A percentile compares a stretch with the other conserved stretches of the same genome.
These are phyloP conservation scores for Pholiota adiposa DNA, from an alignment of 1,284 basidiomycete genomes.

Conservation along the genomic window DNA sequence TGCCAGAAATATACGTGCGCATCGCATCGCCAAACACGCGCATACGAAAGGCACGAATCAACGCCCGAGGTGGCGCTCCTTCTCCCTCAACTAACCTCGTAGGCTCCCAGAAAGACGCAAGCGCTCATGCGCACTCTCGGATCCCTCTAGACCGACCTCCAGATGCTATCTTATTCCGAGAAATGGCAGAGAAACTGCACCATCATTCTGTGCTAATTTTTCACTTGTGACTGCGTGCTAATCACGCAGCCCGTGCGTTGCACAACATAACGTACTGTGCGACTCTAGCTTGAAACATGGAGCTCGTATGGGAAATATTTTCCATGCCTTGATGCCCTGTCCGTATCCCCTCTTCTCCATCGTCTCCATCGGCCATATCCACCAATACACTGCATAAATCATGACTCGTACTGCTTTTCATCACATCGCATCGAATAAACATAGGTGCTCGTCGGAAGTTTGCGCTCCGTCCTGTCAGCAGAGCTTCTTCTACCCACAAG, in stretches of 20 bases:
- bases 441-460: no score
- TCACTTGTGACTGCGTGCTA: constrained; percentile 3
- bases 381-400: not conserved
- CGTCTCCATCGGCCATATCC: not conserved
- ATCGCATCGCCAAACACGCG: not conserved
- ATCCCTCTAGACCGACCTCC: no score
- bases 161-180: not conserved
- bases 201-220: constrained; percentile 1
- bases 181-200: not conserved
- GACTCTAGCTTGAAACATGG: constrained; percentile 14
- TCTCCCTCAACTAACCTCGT: not conserved
- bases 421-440: not conserved
- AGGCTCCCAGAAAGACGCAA: not conserved
- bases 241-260: constrained; percentile 12
- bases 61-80: not conserved
- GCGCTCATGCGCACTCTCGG: not conserved
- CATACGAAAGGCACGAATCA: not conserved
- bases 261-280: constrained; percentile 10
- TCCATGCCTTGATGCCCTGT: constrained; percentile 16
- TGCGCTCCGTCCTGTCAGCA: no score
- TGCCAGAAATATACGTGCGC: not conserved
- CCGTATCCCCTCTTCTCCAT: no score
- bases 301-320: constrained; percentile 11
- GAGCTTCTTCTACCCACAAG: not conserved
- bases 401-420: constrained; percentile 11